Evolutionary conservation across 129 eudicot genomes (phyloP).

Genomic region (Escallonia rubra): DNA sequence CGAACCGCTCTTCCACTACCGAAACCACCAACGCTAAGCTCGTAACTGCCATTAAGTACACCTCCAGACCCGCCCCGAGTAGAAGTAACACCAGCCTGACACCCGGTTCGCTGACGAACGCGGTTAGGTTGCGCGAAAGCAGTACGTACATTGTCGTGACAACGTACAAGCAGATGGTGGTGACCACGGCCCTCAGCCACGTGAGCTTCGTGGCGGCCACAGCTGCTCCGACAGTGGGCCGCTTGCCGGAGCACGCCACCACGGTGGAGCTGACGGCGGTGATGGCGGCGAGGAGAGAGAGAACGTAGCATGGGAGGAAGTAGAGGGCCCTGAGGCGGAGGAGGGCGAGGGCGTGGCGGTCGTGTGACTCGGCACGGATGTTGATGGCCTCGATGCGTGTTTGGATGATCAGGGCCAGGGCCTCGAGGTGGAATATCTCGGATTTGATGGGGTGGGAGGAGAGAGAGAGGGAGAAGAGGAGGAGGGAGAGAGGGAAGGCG

Average conservation of each 20-base stretch:
- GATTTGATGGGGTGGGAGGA: slow-evolving; percentile 6
- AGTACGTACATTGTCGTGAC: background rate
- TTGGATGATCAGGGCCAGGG: background rate
- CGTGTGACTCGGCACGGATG: background rate
- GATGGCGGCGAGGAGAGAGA: slow-evolving; percentile 1
- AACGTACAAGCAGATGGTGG: background rate
- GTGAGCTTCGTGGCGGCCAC: background rate
- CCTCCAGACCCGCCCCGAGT: slow-evolving; percentile 4
- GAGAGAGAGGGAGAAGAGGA: background rate
- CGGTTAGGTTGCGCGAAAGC: background rate
- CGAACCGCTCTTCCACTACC: slow-evolving; percentile 7
- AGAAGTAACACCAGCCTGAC: background rate
- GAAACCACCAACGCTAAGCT: slow-evolving; percentile 13
- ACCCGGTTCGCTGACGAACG: background rate
- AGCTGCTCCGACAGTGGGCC: background rate
- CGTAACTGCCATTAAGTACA: slow-evolving; percentile 6
- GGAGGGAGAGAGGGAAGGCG: slow-evolving; percentile 10
- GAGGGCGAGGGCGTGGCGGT: background rate
- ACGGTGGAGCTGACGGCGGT: background rate
- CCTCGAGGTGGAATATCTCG: slow-evolving; percentile 7
- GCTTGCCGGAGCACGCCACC: background rate
- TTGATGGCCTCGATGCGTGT: slow-evolving; percentile 4
- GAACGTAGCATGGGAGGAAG: slow-evolving; percentile 1
- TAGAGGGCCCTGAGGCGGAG: background rate
- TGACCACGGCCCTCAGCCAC: slow-evolving; percentile 2